Evolutionary conservation across 805 yeast genomes (phyloP).

Genomic region (Candida coquimbonensis): DNA sequence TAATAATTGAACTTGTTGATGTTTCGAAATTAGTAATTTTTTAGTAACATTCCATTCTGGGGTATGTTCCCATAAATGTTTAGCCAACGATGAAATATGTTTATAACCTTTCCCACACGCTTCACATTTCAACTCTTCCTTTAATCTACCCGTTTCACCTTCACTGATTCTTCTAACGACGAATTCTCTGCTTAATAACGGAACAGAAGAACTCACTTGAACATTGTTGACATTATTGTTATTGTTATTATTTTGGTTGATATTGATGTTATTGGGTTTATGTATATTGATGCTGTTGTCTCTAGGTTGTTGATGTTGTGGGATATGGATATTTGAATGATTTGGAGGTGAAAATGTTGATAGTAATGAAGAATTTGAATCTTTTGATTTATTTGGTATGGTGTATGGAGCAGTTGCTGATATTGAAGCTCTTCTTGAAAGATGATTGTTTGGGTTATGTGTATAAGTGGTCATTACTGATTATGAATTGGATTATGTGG

Average conservation of each 20-base stretch:
- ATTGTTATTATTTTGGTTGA: slow-evolving; percentile 7
- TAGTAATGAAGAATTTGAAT: neutral
- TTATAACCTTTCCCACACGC: slow-evolving; percentile 90
- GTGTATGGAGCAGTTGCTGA: slow-evolving; percentile 32
- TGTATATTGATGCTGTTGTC: too few species aligned
- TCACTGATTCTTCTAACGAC: slow-evolving; percentile 80
- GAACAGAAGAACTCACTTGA: slow-evolving; percentile 27
- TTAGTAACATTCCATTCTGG: slow-evolving; percentile 91
- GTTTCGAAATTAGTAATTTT: slow-evolving; percentile 52
- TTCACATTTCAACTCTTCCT: slow-evolving; percentile 81
- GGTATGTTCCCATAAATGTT: slow-evolving; percentile 90
- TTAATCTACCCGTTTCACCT: slow-evolving; percentile 79
- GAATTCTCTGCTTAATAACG: slow-evolving; percentile 50
- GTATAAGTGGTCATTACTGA: slow-evolving; percentile 8
- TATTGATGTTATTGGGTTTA: neutral
- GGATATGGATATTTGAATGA: slow-evolving; percentile 9
- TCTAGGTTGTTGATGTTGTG: slow-evolving; percentile 4
- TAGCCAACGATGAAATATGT: slow-evolving; percentile 81
- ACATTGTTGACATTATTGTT: neutral
- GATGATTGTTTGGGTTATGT: slow-evolving; percentile 15
- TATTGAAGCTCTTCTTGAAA: slow-evolving; percentile 29
- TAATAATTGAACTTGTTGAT: slow-evolving; percentile 21
- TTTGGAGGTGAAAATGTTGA: slow-evolving; percentile 19
- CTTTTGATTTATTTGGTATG: slow-evolving; percentile 22
- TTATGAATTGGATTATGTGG: too few species aligned